phyloP scores from a whole-genome alignment of 2,329 filamentous ascomycete genomes.

The Phoma herbarum region DNA sequence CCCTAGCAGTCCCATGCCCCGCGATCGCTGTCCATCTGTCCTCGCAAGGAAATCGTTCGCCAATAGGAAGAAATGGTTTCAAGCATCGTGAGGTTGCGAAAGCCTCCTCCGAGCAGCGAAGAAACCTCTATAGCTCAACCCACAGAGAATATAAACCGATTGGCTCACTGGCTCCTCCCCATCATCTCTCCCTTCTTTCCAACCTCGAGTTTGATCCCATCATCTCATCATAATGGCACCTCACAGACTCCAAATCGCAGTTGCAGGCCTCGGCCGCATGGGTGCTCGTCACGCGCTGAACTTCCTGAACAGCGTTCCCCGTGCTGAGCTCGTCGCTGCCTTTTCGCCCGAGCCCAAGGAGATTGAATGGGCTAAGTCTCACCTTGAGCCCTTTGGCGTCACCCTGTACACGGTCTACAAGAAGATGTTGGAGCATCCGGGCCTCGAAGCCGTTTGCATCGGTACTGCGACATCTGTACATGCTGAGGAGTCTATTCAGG shows the following conservation, averaged over 20 bases:
- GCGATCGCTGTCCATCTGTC: neutral
- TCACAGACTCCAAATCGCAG: conserved; percentile 52
- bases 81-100: neutral
- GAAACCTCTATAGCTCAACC: neutral
- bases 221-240: conserved; percentile 15
- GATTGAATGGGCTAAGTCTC: conserved; percentile 30
- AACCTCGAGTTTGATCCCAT: neutral
- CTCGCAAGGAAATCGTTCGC: neutral
- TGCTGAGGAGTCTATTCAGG: neutral
- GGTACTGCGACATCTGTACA: neutral
- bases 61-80: neutral
- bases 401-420: neutral
- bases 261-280: conserved; percentile 62
- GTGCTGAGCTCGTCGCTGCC: conserved; percentile 57
- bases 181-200: neutral
- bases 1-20: neutral
- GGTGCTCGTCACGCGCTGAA: conserved; percentile 58
- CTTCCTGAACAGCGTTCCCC: conserved; percentile 57
- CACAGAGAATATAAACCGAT: neutral
- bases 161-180: neutral
- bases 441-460: neutral
- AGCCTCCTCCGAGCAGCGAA: neutral
- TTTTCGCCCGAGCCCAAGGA: conserved; percentile 56
- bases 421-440: neutral
- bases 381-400: neutral